Evolutionary conservation across 441 rosid genomes (phyloP).

Genomic region (Populus hybrid): DNA sequence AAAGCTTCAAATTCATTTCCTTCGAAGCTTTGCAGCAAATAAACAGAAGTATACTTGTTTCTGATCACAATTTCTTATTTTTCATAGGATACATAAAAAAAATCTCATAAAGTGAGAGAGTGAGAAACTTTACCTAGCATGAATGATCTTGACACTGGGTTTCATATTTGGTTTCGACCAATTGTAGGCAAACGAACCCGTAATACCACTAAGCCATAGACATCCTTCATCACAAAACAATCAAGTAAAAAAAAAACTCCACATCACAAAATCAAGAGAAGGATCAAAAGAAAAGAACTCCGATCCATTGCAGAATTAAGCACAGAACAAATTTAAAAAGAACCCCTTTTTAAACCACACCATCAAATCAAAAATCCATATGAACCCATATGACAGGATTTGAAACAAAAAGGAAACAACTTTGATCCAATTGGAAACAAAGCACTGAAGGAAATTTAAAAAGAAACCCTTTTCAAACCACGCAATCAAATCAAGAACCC

Average conservation of each 20-base stretch:
- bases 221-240: conserved; percentile 36
- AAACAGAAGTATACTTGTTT: background rate
- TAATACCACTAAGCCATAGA: conserved; percentile 84
- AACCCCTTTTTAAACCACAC: background rate
- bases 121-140: conserved; percentile 57
- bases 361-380: background rate
- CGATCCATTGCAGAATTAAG: background rate
- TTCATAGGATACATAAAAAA: no score
- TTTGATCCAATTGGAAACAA: background rate
- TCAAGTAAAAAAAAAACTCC: background rate
- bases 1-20: background rate
- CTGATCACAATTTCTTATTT: background rate
- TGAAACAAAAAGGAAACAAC: background rate
- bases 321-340: background rate
- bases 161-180: conserved; percentile 94
- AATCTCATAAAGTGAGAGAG: background rate
- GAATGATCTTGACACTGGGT: conserved; percentile 88
- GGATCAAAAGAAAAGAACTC: background rate
- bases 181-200: conserved; percentile 87
- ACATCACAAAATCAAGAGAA: background rate
- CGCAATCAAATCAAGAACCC: background rate
- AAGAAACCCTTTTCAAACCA: background rate
- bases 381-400: background rate
- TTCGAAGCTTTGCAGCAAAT: background rate
- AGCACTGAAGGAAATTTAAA: background rate